Evolutionary conservation across 345 rosid species (phyloP).

Genomic region (Salix viminalis): DNA sequence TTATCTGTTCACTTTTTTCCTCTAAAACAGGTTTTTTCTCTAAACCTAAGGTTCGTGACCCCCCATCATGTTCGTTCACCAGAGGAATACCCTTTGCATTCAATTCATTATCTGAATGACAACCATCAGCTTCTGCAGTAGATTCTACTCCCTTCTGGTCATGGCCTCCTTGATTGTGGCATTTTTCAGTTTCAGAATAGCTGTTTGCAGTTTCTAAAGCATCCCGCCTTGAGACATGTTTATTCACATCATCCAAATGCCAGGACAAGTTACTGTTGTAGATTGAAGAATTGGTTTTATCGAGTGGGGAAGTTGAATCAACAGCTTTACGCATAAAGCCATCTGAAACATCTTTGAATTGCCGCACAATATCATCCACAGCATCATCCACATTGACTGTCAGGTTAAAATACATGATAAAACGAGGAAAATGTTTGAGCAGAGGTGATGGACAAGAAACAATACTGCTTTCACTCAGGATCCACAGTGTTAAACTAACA

Average conservation of each 20-base stretch:
- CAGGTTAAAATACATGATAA: background rate
- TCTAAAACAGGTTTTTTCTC: constrained; percentile 33
- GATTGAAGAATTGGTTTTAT: constrained; percentile 33
- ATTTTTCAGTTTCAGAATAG: constrained; percentile 66
- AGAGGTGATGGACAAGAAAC: background rate
- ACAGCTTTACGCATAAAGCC: constrained; percentile 81
- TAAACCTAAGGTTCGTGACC: constrained; percentile 27
- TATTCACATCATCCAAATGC: constrained; percentile 55
- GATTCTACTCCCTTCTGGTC: constrained; percentile 45
- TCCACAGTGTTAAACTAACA: background rate
- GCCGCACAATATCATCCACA: constrained; percentile 89
- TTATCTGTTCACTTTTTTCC: constrained; percentile 34
- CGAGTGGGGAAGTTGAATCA: constrained; percentile 44
- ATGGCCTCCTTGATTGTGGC: constrained; percentile 40
- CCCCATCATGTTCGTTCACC: constrained; percentile 44
- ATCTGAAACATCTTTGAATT: constrained; percentile 85
- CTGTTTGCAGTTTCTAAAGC: constrained; percentile 52
- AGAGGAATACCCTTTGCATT: constrained; percentile 46
- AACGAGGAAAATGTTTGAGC: background rate
- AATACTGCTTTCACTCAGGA: background rate
- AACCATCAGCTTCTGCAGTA: constrained; percentile 43
- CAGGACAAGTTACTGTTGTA: constrained; percentile 48
- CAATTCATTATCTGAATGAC: constrained; percentile 84
- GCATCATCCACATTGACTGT: constrained; percentile 99
- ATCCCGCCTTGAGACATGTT: constrained; percentile 36